phyloP scores from a whole-genome alignment of 192 early-diverging fungal species.

The Entophlyctis luteolus region DNA sequence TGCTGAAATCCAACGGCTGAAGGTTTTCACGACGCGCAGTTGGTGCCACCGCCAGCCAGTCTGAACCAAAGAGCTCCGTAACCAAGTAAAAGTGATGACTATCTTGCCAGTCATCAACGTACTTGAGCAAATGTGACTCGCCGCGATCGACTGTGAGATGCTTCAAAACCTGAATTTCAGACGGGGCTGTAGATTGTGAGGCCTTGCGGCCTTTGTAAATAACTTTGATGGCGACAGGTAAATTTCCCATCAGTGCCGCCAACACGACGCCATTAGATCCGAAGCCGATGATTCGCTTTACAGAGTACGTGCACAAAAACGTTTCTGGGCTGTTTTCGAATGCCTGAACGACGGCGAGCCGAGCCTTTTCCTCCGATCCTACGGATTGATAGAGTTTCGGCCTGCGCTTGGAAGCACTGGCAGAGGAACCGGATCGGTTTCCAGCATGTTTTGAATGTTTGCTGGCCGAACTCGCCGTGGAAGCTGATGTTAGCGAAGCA shows the following conservation, averaged over 20 bases:
- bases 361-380: neutral
- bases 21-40: neutral
- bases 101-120: slow-evolving; percentile 15
- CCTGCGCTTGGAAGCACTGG: too few relatives aligned
- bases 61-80: slow-evolving; percentile 12
- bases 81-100: slow-evolving; percentile 23
- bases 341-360: slow-evolving; percentile 5
- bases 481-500: too few relatives aligned
- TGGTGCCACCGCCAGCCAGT: neutral
- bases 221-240: slow-evolving; percentile 16
- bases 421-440: too few relatives aligned
- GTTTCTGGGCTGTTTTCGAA: neutral
- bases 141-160: neutral
- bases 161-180: slow-evolving; percentile 12
- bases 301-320: neutral
- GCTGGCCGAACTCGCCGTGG: too few relatives aligned
- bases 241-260: neutral
- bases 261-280: slow-evolving; percentile 24
- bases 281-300: slow-evolving; percentile 17
- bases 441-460: too few relatives aligned
- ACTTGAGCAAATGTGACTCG: neutral
- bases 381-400: neutral
- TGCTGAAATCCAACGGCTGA: neutral
- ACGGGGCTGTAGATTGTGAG: neutral
- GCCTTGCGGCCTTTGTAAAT: slow-evolving; percentile 12